Base-by-base conservation (phyloP, 768 basidiomycete species). In the Podaxis carcinomalis region DNA sequence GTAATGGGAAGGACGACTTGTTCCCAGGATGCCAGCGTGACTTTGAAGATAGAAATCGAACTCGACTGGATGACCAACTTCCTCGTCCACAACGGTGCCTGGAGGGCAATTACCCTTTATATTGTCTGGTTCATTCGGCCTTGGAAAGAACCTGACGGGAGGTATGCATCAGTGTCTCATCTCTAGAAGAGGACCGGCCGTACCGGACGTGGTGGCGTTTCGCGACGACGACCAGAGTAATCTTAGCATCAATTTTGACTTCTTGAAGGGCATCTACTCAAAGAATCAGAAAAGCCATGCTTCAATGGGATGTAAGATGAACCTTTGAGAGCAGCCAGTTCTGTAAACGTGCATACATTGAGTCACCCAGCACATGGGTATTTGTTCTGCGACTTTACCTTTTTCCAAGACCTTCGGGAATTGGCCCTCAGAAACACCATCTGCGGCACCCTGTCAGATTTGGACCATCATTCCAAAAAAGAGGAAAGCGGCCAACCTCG, bases 151-250 rank as follows among this genome's bases (percentile, higher is more conserved):
- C 5, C 57, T 57, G 49, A n/a, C 6, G 16, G n/a, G 11, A 37
- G 3, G 5, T 42, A 16, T 35, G 21, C 13, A n/a, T n/a, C 44
- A 3, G 49, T 40, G 35, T 37, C 35, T 13, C 35, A 44, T 19
- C 4, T 37, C 7, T n/a, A 23, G 52, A 37, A 21, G 25, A 13
- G 35, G 36, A 19, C 10, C 35, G 13, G 21, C 3, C 13, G 21
- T 59, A 75, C 68, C 84, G 77, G 52, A 86, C 78, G 55, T 88
- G 87, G 68, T 89, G 87, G 4, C 88, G 80, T 68, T 93, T 94
- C 10, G 89, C 90, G 6, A 93, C 92, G 21, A 94, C 77, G 53
- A 93, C 81, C n/a, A 93, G 74, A 0, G 92, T 93, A 32, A 93
- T 88, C 57, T 57, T 85, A 0, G 87, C 83, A 0, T 77, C 36